Evolutionary conservation across 768 basidiomycete genomes (phyloP).

Genomic region (Lyophyllum atratum): DNA sequence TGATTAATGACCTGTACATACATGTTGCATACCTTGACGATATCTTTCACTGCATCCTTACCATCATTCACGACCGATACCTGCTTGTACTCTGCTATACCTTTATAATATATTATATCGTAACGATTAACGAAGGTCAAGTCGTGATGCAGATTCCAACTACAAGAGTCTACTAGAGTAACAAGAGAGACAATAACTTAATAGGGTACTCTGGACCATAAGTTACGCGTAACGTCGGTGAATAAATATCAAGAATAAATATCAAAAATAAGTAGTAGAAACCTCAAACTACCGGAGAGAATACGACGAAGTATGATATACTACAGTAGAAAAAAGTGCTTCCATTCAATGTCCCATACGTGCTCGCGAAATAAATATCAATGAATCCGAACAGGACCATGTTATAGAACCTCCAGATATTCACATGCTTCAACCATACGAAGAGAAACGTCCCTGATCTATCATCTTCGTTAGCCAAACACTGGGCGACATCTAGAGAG

Average conservation of each 20-base stretch:
- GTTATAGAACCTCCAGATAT: constrained; percentile 7
- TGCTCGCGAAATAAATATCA: background rate
- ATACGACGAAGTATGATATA: background rate
- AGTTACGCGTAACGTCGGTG: background rate
- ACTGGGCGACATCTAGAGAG: background rate
- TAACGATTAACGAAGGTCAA: too few relatives aligned
- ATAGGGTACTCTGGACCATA: too few relatives aligned
- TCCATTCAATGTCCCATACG: too few relatives aligned
- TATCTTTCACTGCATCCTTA: background rate
- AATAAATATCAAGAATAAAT: background rate
- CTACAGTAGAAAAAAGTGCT: background rate
- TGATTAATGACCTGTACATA: constrained; percentile 25
- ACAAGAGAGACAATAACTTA: too few relatives aligned
- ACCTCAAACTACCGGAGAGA: background rate
- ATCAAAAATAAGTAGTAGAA: background rate
- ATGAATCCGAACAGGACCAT: background rate
- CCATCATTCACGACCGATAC: background rate
- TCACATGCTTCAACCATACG: constrained; percentile 33
- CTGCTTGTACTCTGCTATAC: background rate
- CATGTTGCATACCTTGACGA: background rate
- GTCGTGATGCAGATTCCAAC: too few relatives aligned
- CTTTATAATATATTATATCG: background rate
- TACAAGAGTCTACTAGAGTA: too few relatives aligned
- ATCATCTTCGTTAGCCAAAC: background rate
- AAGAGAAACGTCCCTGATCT: constrained; percentile 32